Evolutionary conservation across 768 basidiomycete species (phyloP), one percentile per base, ranked within the genome.

Genomic region (Agaricus subrufescens): DNA sequence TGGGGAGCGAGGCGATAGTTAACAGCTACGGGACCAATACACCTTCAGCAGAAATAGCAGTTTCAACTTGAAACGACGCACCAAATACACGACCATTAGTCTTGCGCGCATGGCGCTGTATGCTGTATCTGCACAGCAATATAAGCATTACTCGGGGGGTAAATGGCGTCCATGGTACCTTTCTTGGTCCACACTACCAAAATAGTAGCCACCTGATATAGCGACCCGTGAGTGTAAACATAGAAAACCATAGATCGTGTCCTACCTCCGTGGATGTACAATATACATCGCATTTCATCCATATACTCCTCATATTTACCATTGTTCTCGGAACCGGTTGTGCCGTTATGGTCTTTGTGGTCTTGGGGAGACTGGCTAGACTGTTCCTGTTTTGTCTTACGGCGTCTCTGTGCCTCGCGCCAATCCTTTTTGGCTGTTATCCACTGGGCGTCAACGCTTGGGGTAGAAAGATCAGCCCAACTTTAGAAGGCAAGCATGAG

Each of bases 1-100:
- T 98, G 96, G 0, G 96, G 96, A 12, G 95, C 89, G n/a, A 95
- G 81, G 39, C 89, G 81, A 64, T 91, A 91, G 60, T 89, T 88
- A 52, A 91, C 77, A 56, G 88, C 87, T 89, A 58, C 10, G 31
- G 12, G 50, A 61, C 61, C 52, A 70, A 8, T 29, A 42, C 52
- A 38, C n/a, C 48, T 60, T n/a, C 48, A 38, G 15, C 29, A 57
- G 25, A 49, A 37, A 29, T 29, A n/a, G 26, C 8, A 40, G 4
- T 27, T 15, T 49, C 40, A 15, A 25, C 43, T 27, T 45, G 37
- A 39, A 8, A 52, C 10, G 46, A 65, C 78, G 42, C 63, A 85
- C 86, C 83, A 63, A 96, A 91, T 11, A 92, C 89, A 47, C 96
- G 82, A 1, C 95, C 95, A 58, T 86, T 91, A 67, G 93, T 93